Evolutionary conservation across 1,284 basidiomycete genomes (phyloP), one percentile per base, ranked within the genome.

Genomic region (Boletus smithii): DNA sequence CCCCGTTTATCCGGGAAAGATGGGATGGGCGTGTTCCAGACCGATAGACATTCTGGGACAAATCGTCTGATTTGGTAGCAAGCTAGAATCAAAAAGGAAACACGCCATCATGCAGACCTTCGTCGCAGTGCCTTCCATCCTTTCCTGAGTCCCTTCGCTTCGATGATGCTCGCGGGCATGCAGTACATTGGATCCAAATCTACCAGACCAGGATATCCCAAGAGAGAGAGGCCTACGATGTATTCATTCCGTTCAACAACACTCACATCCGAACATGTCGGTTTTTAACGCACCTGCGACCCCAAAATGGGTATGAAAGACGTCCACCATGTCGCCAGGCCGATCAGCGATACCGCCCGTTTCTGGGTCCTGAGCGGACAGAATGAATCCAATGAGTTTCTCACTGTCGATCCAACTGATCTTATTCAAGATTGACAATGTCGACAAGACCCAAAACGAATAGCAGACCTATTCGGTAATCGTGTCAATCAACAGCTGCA

Each of bases 221-320:
- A 74, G 8, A 98, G 72, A 0, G 92, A 94, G 13, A 98, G 74
- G 0, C 92, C 93, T 90, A 22, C 18, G 2, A 42, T 11, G n/a
- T 20, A 32, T 20, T 32, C 16, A 10, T 14, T 47, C 17, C 26
- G 32, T 39, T 47, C 33, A 46, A 46, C 31, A 9, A 46, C 26
- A 5, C 23, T 4, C 6, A 34, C 33, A 8, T 9, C 6, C 2
- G 1, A 32, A n/a, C 7, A 8, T 3, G 13, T n/a, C 16, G 24
- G 14, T 27, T 35, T 17, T 27, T 3, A 40, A 70, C 76, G 47
- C 49, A 89, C 92, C 93, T 46, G 94, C 94, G 4, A 97, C 73
- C 0, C 95, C 97, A 61, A 99, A 99, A 8, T 80, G 68, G 0
- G 95, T 99, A 64, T 99, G 95, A 70, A 97, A 99, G 10, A 99